These are phyloP conservation scores for Dryas alaskensis DNA, from an alignment of 306 rosid genomes.

Conservation along the genomic window DNA sequence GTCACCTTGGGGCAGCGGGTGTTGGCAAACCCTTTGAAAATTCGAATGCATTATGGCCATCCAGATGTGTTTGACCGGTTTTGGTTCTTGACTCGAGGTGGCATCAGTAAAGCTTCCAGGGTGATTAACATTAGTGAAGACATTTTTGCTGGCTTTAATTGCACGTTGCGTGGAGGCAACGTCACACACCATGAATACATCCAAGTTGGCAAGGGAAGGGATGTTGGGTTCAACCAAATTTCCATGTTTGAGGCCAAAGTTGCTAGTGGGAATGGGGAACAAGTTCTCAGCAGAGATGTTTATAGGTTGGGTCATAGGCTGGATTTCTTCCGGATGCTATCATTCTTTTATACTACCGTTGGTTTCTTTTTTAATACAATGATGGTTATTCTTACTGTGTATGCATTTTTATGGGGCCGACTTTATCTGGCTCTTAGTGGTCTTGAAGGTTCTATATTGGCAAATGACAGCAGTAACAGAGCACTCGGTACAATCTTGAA, in stretches of 20 bases:
- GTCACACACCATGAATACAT: constrained; percentile 90
- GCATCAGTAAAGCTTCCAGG: constrained; percentile 86
- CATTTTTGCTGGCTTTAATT: constrained; percentile 86
- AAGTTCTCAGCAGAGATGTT: constrained; percentile 76
- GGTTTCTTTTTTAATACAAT: constrained; percentile 82
- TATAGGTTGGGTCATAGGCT: constrained; percentile 84
- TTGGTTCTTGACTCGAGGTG: constrained; percentile 87
- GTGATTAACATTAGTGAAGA: constrained; percentile 92
- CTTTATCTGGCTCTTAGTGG: constrained; percentile 84
- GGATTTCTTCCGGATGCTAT: constrained; percentile 81
- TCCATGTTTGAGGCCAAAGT: constrained; percentile 96
- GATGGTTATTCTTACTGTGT: constrained; percentile 72
- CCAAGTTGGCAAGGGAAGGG: constrained; percentile 95
- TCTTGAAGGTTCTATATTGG: constrained; percentile 54
- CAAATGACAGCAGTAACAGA: constrained; percentile 37
- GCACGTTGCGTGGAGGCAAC: constrained; percentile 83
- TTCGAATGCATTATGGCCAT: constrained; percentile 94
- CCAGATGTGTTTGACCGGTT: constrained; percentile 94
- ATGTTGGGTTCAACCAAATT: constrained; percentile 82
- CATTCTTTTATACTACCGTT: constrained; percentile 77
- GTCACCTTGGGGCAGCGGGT: constrained; percentile 93
- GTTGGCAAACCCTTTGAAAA: constrained; percentile 76
- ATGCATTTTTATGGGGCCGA: constrained; percentile 80
- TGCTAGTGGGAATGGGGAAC: constrained; percentile 93
- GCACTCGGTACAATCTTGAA: constrained; percentile 65